phyloP scores from a whole-genome alignment of 352 stramenopile genomes.

The Aphanomyces euteiches region DNA sequence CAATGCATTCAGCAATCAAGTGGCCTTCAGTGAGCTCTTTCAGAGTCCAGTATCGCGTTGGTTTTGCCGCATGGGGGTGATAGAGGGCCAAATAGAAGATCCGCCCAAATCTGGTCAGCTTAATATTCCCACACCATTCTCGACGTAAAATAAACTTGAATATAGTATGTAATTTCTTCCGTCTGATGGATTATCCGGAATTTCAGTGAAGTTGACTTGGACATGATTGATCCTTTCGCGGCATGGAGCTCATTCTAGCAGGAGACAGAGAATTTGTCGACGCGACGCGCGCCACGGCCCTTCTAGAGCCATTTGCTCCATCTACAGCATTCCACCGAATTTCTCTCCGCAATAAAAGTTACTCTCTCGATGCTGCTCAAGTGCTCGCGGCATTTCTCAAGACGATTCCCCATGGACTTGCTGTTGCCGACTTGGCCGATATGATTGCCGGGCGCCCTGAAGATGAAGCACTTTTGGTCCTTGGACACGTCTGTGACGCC shows the following conservation, averaged over 20 bases:
- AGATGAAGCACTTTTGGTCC: slow-evolving; percentile 78
- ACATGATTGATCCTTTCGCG: background rate
- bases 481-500: slow-evolving; percentile 72
- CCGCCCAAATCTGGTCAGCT: no score
- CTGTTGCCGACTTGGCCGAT: slow-evolving; percentile 76
- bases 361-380: slow-evolving; percentile 68
- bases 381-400: slow-evolving; percentile 73
- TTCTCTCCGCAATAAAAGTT: slow-evolving; percentile 87
- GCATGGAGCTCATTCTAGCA: slow-evolving; percentile 15
- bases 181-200: background rate
- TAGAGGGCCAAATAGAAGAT: no score
- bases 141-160: background rate
- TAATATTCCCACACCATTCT: background rate
- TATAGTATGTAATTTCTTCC: background rate
- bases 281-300: slow-evolving; percentile 59
- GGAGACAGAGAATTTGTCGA: slow-evolving; percentile 78
- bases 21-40: no score
- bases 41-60: no score
- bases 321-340: slow-evolving; percentile 60
- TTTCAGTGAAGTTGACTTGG: background rate
- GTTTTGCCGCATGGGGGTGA: no score
- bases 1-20: no score
- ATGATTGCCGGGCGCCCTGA: slow-evolving; percentile 82
- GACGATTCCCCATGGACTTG: slow-evolving; percentile 38
- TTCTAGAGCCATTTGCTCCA: slow-evolving; percentile 39